These are phyloP conservation scores for Gloeopeniophorella convolvens DNA, from an alignment of 768 basidiomycete species.

Conservation along the genomic window DNA sequence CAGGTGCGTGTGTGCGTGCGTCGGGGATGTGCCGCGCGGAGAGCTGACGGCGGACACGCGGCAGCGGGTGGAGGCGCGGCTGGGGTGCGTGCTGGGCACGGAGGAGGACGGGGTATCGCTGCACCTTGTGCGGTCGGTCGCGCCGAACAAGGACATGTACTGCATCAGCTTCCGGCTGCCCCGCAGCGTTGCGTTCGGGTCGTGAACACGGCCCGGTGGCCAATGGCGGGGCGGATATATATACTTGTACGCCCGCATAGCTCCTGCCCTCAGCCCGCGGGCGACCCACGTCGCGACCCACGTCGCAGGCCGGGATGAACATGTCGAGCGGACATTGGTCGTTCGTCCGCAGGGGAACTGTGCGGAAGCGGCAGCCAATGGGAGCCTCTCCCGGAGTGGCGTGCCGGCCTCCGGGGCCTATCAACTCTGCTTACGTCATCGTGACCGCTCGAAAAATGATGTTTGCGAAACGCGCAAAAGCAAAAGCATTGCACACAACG, in stretches of 20 bases:
- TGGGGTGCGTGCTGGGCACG: conserved; percentile 46
- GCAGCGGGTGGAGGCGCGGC: conserved; percentile 65
- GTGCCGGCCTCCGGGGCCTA: too few relatives aligned
- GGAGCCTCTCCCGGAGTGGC: too few relatives aligned
- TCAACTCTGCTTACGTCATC: conserved; percentile 17
- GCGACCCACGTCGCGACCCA: conserved; percentile 1
- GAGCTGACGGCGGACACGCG: conserved; percentile 2
- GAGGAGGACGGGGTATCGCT: conserved; percentile 43
- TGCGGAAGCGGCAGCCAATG: too few relatives aligned
- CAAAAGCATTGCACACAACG: background rate
- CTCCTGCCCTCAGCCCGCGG: background rate
- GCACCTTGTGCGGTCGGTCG: conserved; percentile 85
- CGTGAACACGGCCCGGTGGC: background rate
- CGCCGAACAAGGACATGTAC: conserved; percentile 97
- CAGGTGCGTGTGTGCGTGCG: conserved; percentile 58
- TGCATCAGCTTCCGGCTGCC: conserved; percentile 85
- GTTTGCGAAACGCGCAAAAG: background rate
- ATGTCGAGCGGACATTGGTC: too few relatives aligned
- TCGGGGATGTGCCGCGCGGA: conserved; percentile 2
- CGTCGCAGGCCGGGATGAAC: background rate
- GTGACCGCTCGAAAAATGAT: background rate
- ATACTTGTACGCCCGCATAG: background rate
- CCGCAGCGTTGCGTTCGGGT: conserved; percentile 33
- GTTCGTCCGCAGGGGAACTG: too few relatives aligned
- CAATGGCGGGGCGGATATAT: background rate